phyloP scores from a whole-genome alignment of 768 basidiomycete species.

The Amanita phalloides region DNA sequence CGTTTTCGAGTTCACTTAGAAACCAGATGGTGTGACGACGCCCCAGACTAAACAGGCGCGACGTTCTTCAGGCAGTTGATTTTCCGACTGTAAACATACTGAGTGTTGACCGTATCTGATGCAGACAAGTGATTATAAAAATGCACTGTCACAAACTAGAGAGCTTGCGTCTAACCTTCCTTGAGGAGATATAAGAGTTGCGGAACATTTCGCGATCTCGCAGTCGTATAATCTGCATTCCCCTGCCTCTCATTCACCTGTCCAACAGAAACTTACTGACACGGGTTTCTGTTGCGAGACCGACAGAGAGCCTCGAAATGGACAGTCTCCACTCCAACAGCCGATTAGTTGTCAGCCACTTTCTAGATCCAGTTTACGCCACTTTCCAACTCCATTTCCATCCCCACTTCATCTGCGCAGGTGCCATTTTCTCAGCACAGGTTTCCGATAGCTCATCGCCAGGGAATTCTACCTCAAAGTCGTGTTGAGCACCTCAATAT shows the following conservation, averaged over 20 bases:
- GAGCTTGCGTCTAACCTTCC: slow-evolving; percentile 48
- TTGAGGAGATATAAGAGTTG: slow-evolving; percentile 61
- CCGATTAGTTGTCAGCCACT: slow-evolving; percentile 11
- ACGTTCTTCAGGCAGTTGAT: slow-evolving; percentile 50
- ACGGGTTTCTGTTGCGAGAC: slow-evolving; percentile 20
- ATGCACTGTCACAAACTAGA: slow-evolving; percentile 44
- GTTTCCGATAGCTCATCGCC: neutral
- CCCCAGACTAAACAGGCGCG: slow-evolving; percentile 51
- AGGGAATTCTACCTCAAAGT: too few relatives aligned
- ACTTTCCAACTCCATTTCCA: neutral
- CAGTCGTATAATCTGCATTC: neutral
- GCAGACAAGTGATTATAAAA: slow-evolving; percentile 68
- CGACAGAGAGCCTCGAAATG: slow-evolving; percentile 30
- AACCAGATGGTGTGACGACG: slow-evolving; percentile 40
- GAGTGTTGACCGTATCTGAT: neutral
- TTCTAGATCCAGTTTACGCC: neutral
- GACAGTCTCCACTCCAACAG: slow-evolving; percentile 59
- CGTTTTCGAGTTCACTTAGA: slow-evolving; percentile 49
- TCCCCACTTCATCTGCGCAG: neutral
- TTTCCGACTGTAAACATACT: neutral
- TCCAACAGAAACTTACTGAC: slow-evolving; percentile 40
- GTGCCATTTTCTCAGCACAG: neutral
- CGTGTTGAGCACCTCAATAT: too few relatives aligned
- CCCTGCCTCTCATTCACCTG: neutral
- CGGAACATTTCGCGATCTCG: slow-evolving; percentile 39